Percentiles rank a stretch among this genome's conserved stretches.
phyloP scores from a whole-genome alignment of 306 rosid species.

The Vigna angularis region DNA sequence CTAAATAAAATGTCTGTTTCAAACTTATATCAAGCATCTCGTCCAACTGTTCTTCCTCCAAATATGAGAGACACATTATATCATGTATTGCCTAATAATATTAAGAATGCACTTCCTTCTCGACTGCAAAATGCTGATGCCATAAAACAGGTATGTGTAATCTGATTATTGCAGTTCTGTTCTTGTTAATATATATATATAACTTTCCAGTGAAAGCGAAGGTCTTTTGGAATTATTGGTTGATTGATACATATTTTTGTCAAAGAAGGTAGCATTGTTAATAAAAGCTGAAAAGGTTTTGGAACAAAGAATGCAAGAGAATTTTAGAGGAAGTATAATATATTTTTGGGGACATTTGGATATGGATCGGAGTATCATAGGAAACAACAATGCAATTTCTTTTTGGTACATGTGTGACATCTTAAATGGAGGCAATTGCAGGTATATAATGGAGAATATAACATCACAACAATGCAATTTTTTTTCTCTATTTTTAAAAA shows the following conservation, averaged over 20 bases:
- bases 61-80: slow-evolving; percentile 82
- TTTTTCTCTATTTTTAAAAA: not conserved
- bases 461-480: not conserved
- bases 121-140: slow-evolving; percentile 54
- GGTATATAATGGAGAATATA: slow-evolving; percentile 54
- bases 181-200: not conserved
- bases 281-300: slow-evolving; percentile 71
- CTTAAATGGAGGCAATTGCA: slow-evolving; percentile 92
- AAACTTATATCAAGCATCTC: slow-evolving; percentile 65
- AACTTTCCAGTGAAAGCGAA: slow-evolving; percentile 13
- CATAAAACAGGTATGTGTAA: slow-evolving; percentile 63
- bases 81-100: slow-evolving; percentile 71
- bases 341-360: slow-evolving; percentile 89
- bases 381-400: slow-evolving; percentile 66
- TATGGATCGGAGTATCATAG: slow-evolving; percentile 56
- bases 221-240: slow-evolving; percentile 28
- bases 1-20: slow-evolving; percentile 10
- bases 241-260: slow-evolving; percentile 41
- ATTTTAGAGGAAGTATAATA: slow-evolving; percentile 70
- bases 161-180: slow-evolving; percentile 15
- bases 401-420: slow-evolving; percentile 97
- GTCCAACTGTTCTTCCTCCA: slow-evolving; percentile 75
- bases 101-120: slow-evolving; percentile 69
- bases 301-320: slow-evolving; percentile 70
- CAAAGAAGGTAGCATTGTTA: slow-evolving; percentile 73